Evolutionary conservation across 495 filamentous ascomycete genomes (phyloP), one percentile per base, ranked within the genome.

Genomic region (Penicillium canariense): DNA sequence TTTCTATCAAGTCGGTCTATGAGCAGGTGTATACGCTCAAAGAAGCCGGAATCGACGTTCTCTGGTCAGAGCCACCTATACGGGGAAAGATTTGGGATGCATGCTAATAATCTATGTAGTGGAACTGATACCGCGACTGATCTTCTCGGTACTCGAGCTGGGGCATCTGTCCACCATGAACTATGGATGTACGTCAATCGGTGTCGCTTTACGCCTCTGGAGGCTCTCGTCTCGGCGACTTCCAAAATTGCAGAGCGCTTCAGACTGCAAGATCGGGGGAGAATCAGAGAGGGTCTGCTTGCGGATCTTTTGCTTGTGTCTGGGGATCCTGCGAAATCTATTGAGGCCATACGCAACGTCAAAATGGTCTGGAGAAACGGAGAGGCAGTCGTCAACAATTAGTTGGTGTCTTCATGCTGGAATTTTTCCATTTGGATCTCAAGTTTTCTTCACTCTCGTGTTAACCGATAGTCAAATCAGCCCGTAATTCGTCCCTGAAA

Each of bases 141-240:
- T 5, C 18, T 52, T n/a, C 2, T 27, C 3, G 54, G 55, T 40
- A 57, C 55, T 45, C 28, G 54, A 20, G 25, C 48, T 25, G 55
- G 55, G 2, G 32, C 27, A 17, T 57, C 48, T 0, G 55, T 57
- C 8, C 55, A 57, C 23, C 48, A 57, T 23, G 55, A 52, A 20
- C 42, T 57, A 14, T 57, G 55, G 55, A 50, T 57, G 48, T 52
- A 40, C 47, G 55, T 57, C 34, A 57, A 57, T 27, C 40, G 48
- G 10, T 57, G 55, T 38, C 49, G 34, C 1, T 58, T 52, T 27
- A 57, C 55, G 0, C 55, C 49, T 8, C n/a, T 52, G 10, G 49
- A 52, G 17, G 48, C 55, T 9, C 55, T 58, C 15, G 4, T 20
- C 14, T 58, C 49, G 35, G 55, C 48, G 7, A 58, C 55, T 7